Percentiles rank a stretch among this genome's conserved stretches.
phyloP scores from a whole-genome alignment of 345 rosid species.

The Gossypium sturtianum region DNA sequence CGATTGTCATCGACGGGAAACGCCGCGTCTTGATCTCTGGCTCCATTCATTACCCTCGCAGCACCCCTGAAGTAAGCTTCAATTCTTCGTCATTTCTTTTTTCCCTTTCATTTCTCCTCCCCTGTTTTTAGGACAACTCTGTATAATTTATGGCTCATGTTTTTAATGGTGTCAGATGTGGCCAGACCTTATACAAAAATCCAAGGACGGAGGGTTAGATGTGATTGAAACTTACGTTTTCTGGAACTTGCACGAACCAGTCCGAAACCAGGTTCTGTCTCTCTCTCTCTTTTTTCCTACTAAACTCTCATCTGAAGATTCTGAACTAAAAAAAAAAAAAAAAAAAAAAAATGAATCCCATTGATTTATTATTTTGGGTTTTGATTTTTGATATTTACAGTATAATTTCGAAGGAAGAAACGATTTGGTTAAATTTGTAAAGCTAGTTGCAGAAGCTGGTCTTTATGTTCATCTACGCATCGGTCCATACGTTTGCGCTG shows the following conservation, averaged over 20 bases:
- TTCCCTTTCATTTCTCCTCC: not conserved
- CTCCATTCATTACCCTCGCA: conserved; percentile 95
- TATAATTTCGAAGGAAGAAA: conserved; percentile 85
- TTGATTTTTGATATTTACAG: conserved; percentile 28
- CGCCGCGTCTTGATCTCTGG: conserved; percentile 76
- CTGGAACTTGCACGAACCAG: conserved; percentile 86
- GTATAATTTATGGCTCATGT: not conserved
- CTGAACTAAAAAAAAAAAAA: not conserved
- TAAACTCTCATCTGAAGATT: not conserved
- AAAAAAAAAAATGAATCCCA: not conserved
- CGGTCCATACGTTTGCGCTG: conserved; percentile 95
- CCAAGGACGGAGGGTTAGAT: conserved; percentile 93
- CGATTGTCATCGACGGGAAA: conserved; percentile 71
- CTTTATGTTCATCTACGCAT: conserved; percentile 88
- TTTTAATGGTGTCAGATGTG: conserved; percentile 60
- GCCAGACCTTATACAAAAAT: conserved; percentile 89
- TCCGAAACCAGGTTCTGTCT: conserved; percentile 56
- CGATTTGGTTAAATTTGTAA: conserved; percentile 77
- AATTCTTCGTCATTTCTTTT: not conserved
- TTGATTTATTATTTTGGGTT: not conserved
- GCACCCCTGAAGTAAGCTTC: conserved; percentile 65
- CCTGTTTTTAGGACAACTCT: not conserved
- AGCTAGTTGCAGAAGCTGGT: conserved; percentile 78
- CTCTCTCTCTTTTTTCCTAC: conserved; percentile 14
- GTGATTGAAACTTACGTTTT: conserved; percentile 90